Percentiles rank a stretch among this genome's conserved stretches.
Conservation (phyloP, 768 basidiomycete species). For the Lactarius psammicola region DNA sequence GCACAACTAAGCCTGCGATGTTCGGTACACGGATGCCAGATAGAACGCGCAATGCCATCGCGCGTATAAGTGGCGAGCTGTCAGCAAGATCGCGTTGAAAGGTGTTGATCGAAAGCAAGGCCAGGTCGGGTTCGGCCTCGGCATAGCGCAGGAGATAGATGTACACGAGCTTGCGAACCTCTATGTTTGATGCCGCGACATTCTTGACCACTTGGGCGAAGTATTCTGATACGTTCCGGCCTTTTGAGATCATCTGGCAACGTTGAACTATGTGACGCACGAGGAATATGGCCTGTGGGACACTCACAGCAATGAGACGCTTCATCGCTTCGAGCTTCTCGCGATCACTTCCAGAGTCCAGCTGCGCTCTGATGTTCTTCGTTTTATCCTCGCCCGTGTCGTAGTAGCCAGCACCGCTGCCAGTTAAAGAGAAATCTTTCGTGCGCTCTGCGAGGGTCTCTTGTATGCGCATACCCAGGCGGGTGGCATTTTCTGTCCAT, state of each 20-base stretch:
- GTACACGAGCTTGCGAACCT: constrained; percentile 95
- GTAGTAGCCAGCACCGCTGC: constrained; percentile 56
- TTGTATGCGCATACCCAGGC: constrained; percentile 78
- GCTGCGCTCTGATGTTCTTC: constrained; percentile 78
- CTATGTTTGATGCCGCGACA: constrained; percentile 88
- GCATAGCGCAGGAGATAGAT: constrained; percentile 96
- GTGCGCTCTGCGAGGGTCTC: constrained; percentile 82
- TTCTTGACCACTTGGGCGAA: constrained; percentile 98
- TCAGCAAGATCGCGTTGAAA: constrained; percentile 97
- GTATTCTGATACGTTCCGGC: constrained; percentile 86
- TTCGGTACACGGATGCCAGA: constrained; percentile 89
- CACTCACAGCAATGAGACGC: constrained; percentile 83
- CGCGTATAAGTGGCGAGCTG: constrained; percentile 88
- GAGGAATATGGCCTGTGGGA: background rate
- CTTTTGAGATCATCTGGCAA: constrained; percentile 86
- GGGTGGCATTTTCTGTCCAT: constrained; percentile 79
- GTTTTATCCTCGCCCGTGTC: constrained; percentile 78
- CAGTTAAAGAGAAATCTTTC: constrained; percentile 62
- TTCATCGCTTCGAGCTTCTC: constrained; percentile 97
- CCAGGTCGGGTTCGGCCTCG: constrained; percentile 89
- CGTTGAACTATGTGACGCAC: constrained; percentile 12
- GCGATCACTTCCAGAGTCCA: constrained; percentile 84
- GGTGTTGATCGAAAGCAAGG: constrained; percentile 94
- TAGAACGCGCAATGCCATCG: constrained; percentile 92
- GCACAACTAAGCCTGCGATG: constrained; percentile 79